These are phyloP conservation scores for Aureobasidium leucospermi DNA, from an alignment of 2,329 filamentous ascomycete species.

Conservation along the genomic window DNA sequence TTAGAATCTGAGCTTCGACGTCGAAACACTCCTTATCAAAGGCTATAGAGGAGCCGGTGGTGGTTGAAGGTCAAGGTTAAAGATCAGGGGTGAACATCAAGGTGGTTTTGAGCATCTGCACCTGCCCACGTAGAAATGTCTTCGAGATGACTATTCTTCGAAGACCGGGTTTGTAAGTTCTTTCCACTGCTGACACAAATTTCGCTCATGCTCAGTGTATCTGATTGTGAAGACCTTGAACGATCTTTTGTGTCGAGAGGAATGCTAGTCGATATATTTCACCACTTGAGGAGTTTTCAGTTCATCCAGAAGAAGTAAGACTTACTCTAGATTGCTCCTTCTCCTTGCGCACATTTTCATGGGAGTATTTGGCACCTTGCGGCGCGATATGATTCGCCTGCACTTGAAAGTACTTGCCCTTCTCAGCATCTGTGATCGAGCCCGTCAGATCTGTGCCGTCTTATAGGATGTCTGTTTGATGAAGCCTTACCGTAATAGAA, in stretches of 20 bases:
- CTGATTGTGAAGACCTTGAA: too few species aligned
- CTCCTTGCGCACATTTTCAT: constrained; percentile 32
- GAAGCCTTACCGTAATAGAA: constrained; percentile 36
- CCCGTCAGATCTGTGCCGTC: background rate
- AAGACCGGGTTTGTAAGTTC: too few species aligned
- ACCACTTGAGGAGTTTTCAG: background rate
- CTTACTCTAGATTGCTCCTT: constrained; percentile 26
- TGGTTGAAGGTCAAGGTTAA: background rate
- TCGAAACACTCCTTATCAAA: background rate
- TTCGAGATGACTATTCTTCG: background rate
- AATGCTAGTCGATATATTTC: background rate
- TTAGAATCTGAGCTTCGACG: background rate
- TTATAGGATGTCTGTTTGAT: background rate
- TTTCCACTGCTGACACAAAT: too few species aligned
- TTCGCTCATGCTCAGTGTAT: too few species aligned
- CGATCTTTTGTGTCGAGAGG: background rate
- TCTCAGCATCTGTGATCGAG: constrained; percentile 32
- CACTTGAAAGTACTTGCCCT: constrained; percentile 45
- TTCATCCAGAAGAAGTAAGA: background rate
- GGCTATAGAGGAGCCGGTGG: background rate
- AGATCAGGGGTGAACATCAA: background rate
- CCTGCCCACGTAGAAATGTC: background rate
- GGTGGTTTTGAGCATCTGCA: background rate
- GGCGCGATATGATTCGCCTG: constrained; percentile 31
- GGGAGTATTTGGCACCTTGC: constrained; percentile 33